Percentiles rank a stretch among this genome's conserved stretches.
Evolutionary conservation across 495 filamentous ascomycete species (phyloP).

Genomic region (Hypoxylon fuscum): DNA sequence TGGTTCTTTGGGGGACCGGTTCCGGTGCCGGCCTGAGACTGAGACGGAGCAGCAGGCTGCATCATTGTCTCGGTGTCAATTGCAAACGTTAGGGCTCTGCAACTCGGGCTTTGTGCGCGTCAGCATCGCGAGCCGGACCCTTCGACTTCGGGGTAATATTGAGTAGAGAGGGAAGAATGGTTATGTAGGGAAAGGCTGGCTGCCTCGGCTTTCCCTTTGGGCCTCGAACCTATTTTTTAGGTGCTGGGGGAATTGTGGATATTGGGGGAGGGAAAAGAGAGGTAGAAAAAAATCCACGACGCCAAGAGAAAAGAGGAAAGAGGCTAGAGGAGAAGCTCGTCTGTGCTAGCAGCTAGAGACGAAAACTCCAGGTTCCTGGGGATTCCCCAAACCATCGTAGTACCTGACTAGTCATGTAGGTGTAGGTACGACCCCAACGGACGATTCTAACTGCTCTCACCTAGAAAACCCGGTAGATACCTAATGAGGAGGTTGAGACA

Average conservation of each 20-base stretch:
- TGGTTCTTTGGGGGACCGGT: slow-evolving; percentile 24
- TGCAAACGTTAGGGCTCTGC: slow-evolving; percentile 27
- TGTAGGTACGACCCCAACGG: slow-evolving; percentile 1
- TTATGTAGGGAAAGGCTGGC: slow-evolving; percentile 12
- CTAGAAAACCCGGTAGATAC: too few species aligned
- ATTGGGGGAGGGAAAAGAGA: slow-evolving; percentile 7
- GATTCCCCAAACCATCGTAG: slow-evolving; percentile 1
- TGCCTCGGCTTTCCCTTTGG: slow-evolving; percentile 22
- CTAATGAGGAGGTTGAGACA: too few species aligned
- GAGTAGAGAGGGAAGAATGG: slow-evolving; percentile 42
- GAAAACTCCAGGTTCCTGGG: background rate
- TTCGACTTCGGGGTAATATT: slow-evolving; percentile 57
- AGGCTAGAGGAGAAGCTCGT: background rate
- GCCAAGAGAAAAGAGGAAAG: slow-evolving; percentile 28
- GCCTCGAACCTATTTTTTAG: slow-evolving; percentile 24
- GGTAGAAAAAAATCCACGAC: slow-evolving; percentile 8
- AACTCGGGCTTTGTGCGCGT: slow-evolving; percentile 37
- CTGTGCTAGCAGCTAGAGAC: background rate
- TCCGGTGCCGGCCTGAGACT: slow-evolving; percentile 31
- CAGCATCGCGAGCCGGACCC: slow-evolving; percentile 32
- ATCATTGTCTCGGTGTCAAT: slow-evolving; percentile 42
- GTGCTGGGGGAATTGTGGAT: slow-evolving; percentile 31
- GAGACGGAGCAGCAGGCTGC: slow-evolving; percentile 23
- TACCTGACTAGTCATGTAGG: slow-evolving; percentile 32
- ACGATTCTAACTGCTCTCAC: background rate